Evolutionary conservation across 139 green algal species (phyloP), one percentile per base, ranked within the genome.

Genomic region (Pleodorina starrii): DNA sequence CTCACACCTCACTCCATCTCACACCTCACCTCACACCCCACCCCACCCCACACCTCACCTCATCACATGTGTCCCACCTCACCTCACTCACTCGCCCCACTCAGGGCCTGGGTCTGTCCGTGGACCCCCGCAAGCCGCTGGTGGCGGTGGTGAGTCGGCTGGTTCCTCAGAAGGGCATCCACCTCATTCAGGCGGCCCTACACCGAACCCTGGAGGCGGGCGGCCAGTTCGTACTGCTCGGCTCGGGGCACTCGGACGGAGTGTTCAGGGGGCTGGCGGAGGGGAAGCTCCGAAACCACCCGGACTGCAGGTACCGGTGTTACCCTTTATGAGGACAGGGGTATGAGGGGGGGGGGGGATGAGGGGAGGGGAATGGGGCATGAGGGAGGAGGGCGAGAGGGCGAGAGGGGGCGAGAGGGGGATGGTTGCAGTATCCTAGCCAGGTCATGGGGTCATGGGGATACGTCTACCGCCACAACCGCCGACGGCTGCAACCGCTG

Each of bases 181-280:
- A 98, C 88, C 95, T 99, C 35, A 99, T 99, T 85, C 88, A 93
- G 79, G 89, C 89, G n/a, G 94, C 96, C 21, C 92, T 98, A 42
- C 86, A 90, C 46, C 91, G 93, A 23, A 97, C 95, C 9, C n/a
- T 91, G 2, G 90, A 98, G 72, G 44, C 44, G 85, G 97, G 96
- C 50, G 97, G 95, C 0, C 97, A 99, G 94, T 98, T 99, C 92
- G 95, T 99, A 79, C 93, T 99, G 89, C 95, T 99, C 87, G 97
- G 97, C 42, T 95, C 92, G 2, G 96, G 97, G 0, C 97, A 98
- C 78, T 92, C 92, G 5, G 96, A 98, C 69, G 94, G 93, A 14
- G 94, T 95, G 25, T 98, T 99, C 90, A 90, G 92, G 83, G 29
- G 63, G 16, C 82, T 99, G 89, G 96, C 97, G 5, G 92, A 96